These are phyloP conservation scores for Metschnikowia lunata DNA, from an alignment of 805 yeast genomes.

Conservation along the genomic window DNA sequence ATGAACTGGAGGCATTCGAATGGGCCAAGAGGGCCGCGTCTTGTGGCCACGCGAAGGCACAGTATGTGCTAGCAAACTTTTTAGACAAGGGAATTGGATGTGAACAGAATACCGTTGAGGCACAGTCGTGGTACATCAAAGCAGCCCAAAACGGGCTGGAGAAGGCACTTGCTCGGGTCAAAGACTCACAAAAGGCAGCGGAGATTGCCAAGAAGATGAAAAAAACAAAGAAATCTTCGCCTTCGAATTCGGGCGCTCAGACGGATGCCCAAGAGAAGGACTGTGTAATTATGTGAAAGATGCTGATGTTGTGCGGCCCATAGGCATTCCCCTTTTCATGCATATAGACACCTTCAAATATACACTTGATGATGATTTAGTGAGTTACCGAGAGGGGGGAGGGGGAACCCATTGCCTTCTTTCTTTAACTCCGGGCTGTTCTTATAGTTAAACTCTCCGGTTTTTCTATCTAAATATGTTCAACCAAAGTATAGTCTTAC, in stretches of 20 bases:
- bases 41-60: slow-evolving; percentile 73
- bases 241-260: neutral
- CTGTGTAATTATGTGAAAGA: slow-evolving; percentile 38
- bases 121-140: slow-evolving; percentile 68
- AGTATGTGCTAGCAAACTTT: slow-evolving; percentile 78
- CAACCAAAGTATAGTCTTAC: no score
- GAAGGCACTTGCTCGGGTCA: slow-evolving; percentile 32
- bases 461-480: no score
- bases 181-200: slow-evolving; percentile 28
- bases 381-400: no score
- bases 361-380: no score
- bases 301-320: no score
- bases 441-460: no score
- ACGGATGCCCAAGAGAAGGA: slow-evolving; percentile 35
- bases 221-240: slow-evolving; percentile 5
- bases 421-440: no score
- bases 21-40: slow-evolving; percentile 91
- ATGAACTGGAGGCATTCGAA: slow-evolving; percentile 82
- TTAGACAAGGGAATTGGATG: slow-evolving; percentile 88
- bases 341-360: no score
- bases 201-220: slow-evolving; percentile 29
- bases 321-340: no score
- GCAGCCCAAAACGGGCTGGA: slow-evolving; percentile 61
- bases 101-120: slow-evolving; percentile 48
- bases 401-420: no score